Evolutionary conservation across 2,329 filamentous ascomycete genomes (phyloP), one percentile per base, ranked within the genome.

Genomic region (Ceratocystis huliohia): DNA sequence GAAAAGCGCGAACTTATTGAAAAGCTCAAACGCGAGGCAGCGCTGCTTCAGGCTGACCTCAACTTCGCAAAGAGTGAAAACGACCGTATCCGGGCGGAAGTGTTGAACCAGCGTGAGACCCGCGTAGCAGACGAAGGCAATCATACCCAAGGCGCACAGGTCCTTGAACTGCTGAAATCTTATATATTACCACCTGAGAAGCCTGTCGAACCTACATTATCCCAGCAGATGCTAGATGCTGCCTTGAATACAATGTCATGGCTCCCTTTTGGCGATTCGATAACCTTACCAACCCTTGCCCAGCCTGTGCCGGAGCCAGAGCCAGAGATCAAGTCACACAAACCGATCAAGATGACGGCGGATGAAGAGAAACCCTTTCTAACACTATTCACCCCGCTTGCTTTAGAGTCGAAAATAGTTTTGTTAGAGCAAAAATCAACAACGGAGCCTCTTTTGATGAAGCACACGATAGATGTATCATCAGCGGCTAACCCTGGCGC

Each of bases 321-420:
- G 1, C 73, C 81, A 0, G 76, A 81, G 6, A 73, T 78, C 68
- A 75, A 73, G 63, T 88, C 87, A 1, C 88, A 92, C 71, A 81
- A 83, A 64, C 89, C 87, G 0, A 72, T 84, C 1, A 79, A 79
- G 0, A 79, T 91, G 75, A 79, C 82, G 0, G 79, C 87, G 1
- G 77, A 80, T 0, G 83, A 91, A 68, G 83, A 88, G 63, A 75
- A 88, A 1, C 84, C 87, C 0, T 91, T 87, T 69, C 78, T 92
- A 0, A 82, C 87, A 59, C 79, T 87, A 7, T 91, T 94, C 71
- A 88, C 84, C 0, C 84, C 87, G 0, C 79, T 94, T 15, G 78
- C 78, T 0, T 85, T 88, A 67, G 79, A 79, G 0, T 86, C 84
- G 0, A 79, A 75, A 0, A 76, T 84, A 15, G 75, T 78, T 0